Base-by-base conservation (phyloP, 305 asterid genomes). In the Plantago coronopus region DNA sequence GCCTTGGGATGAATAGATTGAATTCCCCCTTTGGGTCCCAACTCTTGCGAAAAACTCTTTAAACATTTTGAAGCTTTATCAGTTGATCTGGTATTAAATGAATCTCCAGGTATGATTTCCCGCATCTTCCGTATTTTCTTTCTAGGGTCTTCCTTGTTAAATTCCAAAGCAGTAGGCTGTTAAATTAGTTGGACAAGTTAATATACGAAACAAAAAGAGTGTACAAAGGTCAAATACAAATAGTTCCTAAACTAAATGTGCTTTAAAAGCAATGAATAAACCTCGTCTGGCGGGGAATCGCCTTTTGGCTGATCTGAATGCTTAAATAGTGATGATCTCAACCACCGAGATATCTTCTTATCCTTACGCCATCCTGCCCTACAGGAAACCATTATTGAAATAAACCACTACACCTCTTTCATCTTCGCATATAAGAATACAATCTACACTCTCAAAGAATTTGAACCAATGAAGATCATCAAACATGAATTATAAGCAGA, bases 41-140 rank as follows among this genome's bases (percentile, higher is more conserved):
- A 75, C 79, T 88, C 96, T 61, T 91, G 98, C 43, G 98, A 91
- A 77, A 86, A 91, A 63, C 98, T 91, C 78, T 91, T 91, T 61
- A 88, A 64, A 64, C 71, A 65, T 74, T 81, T 85, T 49, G 79
- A 74, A 57, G 70, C 75, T 66, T 83, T 81, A 64, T 68, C 62
- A 61, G 78, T 70, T 40, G 73, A 66, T 60, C 65, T 67, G 46
- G 62, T 51, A 72, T 78, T 83, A 59, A 72, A 69, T 75, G 78
- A 65, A 71, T 80, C 72, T 59, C 59, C 81, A 61, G 81, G 60
- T 69, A 72, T 58, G 45, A 64, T 70, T 63, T 72, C 79, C 61
- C 61, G 69, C 80, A 71, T 77, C 83, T 73, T 78, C 57, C 66
- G 76, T 29, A 74, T 65, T 69, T 78, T 81, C 69, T 70, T 83